A percentile compares a stretch with the other conserved stretches of the same genome.
Conservation (phyloP, 148 eudicot genomes). For the Nyssa sinensis region DNA sequence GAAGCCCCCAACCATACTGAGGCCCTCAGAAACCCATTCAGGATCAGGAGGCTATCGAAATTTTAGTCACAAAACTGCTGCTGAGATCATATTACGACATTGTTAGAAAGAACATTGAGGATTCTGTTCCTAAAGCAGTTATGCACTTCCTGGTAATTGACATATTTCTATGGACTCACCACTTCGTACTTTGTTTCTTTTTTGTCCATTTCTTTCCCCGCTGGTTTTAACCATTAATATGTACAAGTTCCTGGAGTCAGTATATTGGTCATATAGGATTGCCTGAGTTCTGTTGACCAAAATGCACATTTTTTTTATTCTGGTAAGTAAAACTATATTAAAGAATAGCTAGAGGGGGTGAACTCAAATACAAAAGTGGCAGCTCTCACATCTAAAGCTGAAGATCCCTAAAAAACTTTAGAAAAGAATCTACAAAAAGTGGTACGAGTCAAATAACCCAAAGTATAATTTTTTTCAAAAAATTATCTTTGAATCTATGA, state of each 20-base stretch:
- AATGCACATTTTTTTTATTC: too few relatives aligned
- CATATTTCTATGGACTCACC: background rate
- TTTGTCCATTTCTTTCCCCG: background rate
- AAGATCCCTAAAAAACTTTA: too few relatives aligned
- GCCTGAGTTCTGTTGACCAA: too few relatives aligned
- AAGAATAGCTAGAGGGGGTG: too few relatives aligned
- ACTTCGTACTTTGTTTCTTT: background rate
- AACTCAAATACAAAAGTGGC: too few relatives aligned
- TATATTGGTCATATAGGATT: background rate
- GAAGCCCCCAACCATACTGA: slow-evolving; percentile 87
- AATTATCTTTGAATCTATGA: too few relatives aligned
- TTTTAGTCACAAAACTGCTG: slow-evolving; percentile 77
- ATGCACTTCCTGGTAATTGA: slow-evolving; percentile 96
- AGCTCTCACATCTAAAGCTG: too few relatives aligned
- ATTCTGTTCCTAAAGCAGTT: slow-evolving; percentile 90
- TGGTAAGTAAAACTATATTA: too few relatives aligned
- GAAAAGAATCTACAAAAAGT: too few relatives aligned
- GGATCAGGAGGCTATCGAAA: slow-evolving; percentile 84
- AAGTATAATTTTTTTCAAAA: too few relatives aligned
- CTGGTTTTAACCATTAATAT: background rate
- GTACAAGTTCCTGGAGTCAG: background rate
- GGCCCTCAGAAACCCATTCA: slow-evolving; percentile 81
- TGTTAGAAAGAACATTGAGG: slow-evolving; percentile 92
- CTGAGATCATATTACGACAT: slow-evolving; percentile 93
- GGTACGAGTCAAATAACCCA: too few relatives aligned